Conservation (phyloP, 352 stramenopile genomes). For the Globisporangium rhizosaccharum region DNA sequence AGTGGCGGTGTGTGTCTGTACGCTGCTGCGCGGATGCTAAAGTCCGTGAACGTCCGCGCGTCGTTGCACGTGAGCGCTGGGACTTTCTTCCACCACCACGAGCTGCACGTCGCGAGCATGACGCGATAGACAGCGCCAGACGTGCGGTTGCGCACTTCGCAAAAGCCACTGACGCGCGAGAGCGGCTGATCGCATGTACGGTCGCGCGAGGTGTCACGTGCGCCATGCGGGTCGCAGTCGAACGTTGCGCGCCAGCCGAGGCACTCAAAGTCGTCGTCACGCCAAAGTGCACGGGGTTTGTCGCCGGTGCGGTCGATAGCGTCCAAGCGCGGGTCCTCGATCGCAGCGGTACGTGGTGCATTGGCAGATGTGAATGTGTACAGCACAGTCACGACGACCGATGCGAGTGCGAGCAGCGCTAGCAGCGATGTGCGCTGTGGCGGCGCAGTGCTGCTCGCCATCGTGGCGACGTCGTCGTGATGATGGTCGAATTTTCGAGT, state of each 20-base stretch:
- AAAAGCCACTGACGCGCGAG: slow-evolving; percentile 49
- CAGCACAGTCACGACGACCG: background rate
- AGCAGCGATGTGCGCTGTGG: background rate
- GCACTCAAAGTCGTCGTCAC: slow-evolving; percentile 59
- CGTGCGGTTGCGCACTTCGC: slow-evolving; percentile 60
- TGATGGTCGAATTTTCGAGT: too few species aligned
- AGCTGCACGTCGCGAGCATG: slow-evolving; percentile 75
- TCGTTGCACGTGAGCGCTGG: slow-evolving; percentile 53
- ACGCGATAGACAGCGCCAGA: slow-evolving; percentile 45
- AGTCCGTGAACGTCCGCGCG: slow-evolving; percentile 57
- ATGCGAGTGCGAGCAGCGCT: slow-evolving; percentile 5
- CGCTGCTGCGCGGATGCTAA: slow-evolving; percentile 40
- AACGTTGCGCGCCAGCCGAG: slow-evolving; percentile 66
- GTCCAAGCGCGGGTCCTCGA: slow-evolving; percentile 29
- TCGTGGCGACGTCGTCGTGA: too few species aligned
- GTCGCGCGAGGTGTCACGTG: slow-evolving; percentile 33
- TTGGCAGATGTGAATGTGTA: background rate
- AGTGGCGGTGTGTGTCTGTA: slow-evolving; percentile 28
- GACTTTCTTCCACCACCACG: slow-evolving; percentile 37
- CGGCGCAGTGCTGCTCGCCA: background rate
- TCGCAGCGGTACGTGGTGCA: background rate
- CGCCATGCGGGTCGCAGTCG: slow-evolving; percentile 50
- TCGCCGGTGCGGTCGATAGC: slow-evolving; percentile 28
- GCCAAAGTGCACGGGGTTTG: slow-evolving; percentile 34
- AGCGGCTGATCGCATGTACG: slow-evolving; percentile 37